Conservation (phyloP, 257 asterid species). For the Solanum bulbocastanum region DNA sequence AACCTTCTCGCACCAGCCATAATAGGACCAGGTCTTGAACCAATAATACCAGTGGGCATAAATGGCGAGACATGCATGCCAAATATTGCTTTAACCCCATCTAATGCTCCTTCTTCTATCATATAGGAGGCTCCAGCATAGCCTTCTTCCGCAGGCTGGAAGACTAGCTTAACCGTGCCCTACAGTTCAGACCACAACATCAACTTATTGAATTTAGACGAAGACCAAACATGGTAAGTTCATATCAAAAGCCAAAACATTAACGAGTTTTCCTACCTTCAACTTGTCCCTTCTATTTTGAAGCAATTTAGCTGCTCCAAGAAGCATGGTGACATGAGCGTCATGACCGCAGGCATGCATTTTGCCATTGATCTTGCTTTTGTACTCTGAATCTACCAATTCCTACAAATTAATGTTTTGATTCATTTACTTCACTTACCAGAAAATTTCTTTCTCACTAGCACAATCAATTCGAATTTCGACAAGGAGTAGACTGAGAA, state of each 20-base stretch:
- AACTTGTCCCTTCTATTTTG: slow-evolving; percentile 43
- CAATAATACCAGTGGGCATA: slow-evolving; percentile 35
- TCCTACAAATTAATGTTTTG: slow-evolving; percentile 32
- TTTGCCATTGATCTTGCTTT: slow-evolving; percentile 74
- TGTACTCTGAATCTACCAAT: slow-evolving; percentile 82
- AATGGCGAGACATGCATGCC: slow-evolving; percentile 56
- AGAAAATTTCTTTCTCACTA: background rate
- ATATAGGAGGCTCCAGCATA: slow-evolving; percentile 60
- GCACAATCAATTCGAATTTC: background rate
- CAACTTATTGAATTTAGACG: background rate
- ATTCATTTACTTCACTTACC: background rate
- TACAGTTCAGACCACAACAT: slow-evolving; percentile 6
- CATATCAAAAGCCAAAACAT: background rate
- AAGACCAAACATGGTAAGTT: background rate
- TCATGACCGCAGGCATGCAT: slow-evolving; percentile 98
- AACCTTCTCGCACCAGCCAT: slow-evolving; percentile 74
- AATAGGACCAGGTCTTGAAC: slow-evolving; percentile 61
- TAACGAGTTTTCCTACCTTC: slow-evolving; percentile 32
- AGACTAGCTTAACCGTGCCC: slow-evolving; percentile 83
- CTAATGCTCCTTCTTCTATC: slow-evolving; percentile 59
- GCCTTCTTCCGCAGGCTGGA: slow-evolving; percentile 96
- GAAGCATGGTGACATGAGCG: slow-evolving; percentile 83
- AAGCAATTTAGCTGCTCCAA: slow-evolving; percentile 85
- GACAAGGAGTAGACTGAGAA: background rate
- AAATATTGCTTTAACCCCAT: slow-evolving; percentile 58